These are phyloP conservation scores for Ilex aquifolium DNA, from an alignment of 257 asterid genomes.

Conservation along the genomic window DNA sequence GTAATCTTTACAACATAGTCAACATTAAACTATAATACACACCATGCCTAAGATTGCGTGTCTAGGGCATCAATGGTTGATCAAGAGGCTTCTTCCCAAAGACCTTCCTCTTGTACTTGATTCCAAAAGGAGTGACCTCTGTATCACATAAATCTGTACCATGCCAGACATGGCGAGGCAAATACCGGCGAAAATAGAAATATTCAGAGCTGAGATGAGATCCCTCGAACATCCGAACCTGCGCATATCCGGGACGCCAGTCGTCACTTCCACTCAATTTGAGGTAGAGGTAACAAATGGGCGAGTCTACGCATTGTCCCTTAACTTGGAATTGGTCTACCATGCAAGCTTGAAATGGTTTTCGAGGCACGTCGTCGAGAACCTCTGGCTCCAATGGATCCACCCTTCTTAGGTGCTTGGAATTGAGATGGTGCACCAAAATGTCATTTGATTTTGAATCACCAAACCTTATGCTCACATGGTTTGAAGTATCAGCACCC, in stretches of 20 bases:
- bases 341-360: constrained; percentile 42
- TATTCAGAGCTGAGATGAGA: constrained; percentile 25
- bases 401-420: constrained; percentile 39
- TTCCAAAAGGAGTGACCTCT: constrained; percentile 34
- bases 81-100: constrained; percentile 8
- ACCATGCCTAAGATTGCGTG: background rate
- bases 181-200: constrained; percentile 40
- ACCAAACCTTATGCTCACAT: constrained; percentile 42
- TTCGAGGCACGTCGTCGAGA: constrained; percentile 37
- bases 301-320: constrained; percentile 34
- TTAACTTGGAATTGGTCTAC: constrained; percentile 34
- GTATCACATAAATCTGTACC: constrained; percentile 34
- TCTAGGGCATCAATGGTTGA: background rate
- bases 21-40: background rate
- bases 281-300: constrained; percentile 35
- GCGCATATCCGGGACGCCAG: constrained; percentile 42
- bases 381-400: constrained; percentile 46
- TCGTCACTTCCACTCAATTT: constrained; percentile 35
- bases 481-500: constrained; percentile 39
- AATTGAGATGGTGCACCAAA: constrained; percentile 31
- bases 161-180: constrained; percentile 45
- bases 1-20: too few relatives aligned
- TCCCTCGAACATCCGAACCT: constrained; percentile 18
- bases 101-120: constrained; percentile 27
- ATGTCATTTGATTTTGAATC: constrained; percentile 37